A percentile compares a stretch with the other conserved stretches of the same genome.
Evolutionary conservation across 352 stramenopile species (phyloP).

Genomic region (Pythium guiyangense): DNA sequence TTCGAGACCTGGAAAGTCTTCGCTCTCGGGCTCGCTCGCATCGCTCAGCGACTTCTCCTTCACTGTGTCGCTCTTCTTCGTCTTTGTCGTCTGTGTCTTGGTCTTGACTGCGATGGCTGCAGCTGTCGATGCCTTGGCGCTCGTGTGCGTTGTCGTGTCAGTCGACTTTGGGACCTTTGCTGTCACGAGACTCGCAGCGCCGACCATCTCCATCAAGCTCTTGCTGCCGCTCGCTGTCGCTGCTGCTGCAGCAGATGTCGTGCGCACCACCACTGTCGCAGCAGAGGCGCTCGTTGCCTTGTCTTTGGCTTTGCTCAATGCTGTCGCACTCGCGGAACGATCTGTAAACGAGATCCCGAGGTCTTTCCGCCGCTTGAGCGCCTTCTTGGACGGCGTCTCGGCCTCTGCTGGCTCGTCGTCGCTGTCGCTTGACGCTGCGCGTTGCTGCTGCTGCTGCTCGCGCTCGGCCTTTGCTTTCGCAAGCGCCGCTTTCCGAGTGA

Average conservation of each 20-base stretch:
- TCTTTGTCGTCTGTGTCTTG: not conserved
- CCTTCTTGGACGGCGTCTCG: slow-evolving; percentile 16
- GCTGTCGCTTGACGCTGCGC: not conserved
- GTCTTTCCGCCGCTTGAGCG: slow-evolving; percentile 19
- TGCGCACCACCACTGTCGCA: not conserved
- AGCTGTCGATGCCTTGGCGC: not conserved
- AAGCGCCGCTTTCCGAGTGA: slow-evolving; percentile 37
- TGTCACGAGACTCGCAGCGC: slow-evolving; percentile 5
- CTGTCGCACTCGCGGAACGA: not conserved
- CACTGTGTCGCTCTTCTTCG: not conserved
- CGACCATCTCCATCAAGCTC: slow-evolving; percentile 19
- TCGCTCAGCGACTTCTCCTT: too few species aligned
- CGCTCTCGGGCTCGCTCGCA: slow-evolving; percentile 4
- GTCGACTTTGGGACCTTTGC: slow-evolving; percentile 10
- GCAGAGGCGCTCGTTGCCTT: not conserved
- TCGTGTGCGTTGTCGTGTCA: not conserved
- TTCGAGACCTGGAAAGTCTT: slow-evolving; percentile 9
- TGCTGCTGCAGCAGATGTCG: not conserved
- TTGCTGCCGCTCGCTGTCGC: slow-evolving; percentile 3
- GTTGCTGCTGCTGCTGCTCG: slow-evolving; percentile 21
- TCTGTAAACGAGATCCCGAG: slow-evolving; percentile 7
- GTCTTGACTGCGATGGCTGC: not conserved
- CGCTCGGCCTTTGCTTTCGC: slow-evolving; percentile 23
- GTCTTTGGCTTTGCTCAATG: not conserved
- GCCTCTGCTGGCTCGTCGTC: slow-evolving; percentile 1